Base-by-base conservation (phyloP, 805 yeast species). In the Debaryomyces hansenii region DNA sequence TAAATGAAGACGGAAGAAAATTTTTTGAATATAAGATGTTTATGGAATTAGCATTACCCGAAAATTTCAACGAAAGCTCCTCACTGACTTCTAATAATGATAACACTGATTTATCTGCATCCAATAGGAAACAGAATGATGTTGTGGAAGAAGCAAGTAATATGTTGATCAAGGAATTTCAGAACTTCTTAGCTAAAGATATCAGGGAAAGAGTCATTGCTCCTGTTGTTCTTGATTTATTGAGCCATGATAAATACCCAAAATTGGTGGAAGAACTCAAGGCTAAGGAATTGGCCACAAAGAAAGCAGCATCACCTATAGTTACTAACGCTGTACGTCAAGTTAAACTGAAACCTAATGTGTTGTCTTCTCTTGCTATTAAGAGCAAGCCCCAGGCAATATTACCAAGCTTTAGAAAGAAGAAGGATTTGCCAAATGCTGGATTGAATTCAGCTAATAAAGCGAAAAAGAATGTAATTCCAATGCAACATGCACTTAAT, bases 191-290 rank as follows among this genome's bases (percentile, higher is more conserved):
- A 38, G 67, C 82, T 16, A 84, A 85, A 49, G 96, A 90, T 64
- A 78, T 90, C 20, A 74, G 87, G 53, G 92, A 83, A 56, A 78
- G 89, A 49, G 66, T 87, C 3, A 77, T 88, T 20, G 90, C 87
- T 0, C 89, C 94, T 0, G 72, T 76, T 1, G 78, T 90, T 14
- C 70, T 86, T 44, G 83, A 83, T 27, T 64, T 77, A 15, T 70
- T 90, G 52, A 77, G 79, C 46, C 83, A 82, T 34, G 79, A 77
- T 4, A 76, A 75, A 33, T 85, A 78, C 57, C 85, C 88, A 1
- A 77, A 74, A 3, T 59, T 72, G 15, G 57, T 72, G 20, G 59
- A 63, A 36, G 72, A 66, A 18, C 58, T 72, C 37, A 69, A 62
- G 45, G 64, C 63, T 18, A 63, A 70, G 49, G 56, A 62, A 46